A percentile compares a stretch with the other conserved stretches of the same genome.
Evolutionary conservation across 352 stramenopile species (phyloP).

Genomic region (Phytophthora agathidicida): DNA sequence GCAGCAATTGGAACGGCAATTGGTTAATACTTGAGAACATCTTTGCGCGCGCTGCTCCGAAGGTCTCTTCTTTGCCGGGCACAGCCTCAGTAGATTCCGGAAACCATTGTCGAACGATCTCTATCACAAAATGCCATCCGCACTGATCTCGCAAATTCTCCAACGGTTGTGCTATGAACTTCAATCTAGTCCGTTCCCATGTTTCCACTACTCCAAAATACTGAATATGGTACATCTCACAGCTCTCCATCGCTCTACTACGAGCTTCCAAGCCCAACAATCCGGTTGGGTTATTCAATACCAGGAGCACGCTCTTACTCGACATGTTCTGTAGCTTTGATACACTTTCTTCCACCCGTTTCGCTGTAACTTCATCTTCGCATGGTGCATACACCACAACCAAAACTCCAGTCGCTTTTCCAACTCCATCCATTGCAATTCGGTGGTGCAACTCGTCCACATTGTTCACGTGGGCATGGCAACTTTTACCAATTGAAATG

Average conservation of each 20-base stretch:
- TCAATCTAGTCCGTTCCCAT: constrained; percentile 4
- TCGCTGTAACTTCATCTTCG: constrained; percentile 1
- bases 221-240: constrained; percentile 9
- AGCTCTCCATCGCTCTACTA: neutral
- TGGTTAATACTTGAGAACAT: constrained; percentile 50
- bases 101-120: constrained; percentile 48
- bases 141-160: constrained; percentile 48
- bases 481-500: neutral
- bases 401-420: constrained; percentile 7
- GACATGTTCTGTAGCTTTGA: neutral
- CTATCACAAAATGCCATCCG: constrained; percentile 61
- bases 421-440: neutral
- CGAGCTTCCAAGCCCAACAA: constrained; percentile 15
- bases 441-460: constrained; percentile 11
- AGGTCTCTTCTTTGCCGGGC: neutral
- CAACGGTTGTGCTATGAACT: constrained; percentile 38
- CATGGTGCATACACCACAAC: constrained; percentile 30
- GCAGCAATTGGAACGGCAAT: constrained; percentile 72
- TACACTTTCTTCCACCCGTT: constrained; percentile 2
- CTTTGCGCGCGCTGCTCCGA: constrained; percentile 4
- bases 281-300: constrained; percentile 22
- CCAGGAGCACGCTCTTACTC: constrained; percentile 10
- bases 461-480: constrained; percentile 14
- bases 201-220: neutral
- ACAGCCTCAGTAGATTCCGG: neutral